phyloP scores from a whole-genome alignment of 2,329 filamentous ascomycete genomes.

The Zasmidium cellare region DNA sequence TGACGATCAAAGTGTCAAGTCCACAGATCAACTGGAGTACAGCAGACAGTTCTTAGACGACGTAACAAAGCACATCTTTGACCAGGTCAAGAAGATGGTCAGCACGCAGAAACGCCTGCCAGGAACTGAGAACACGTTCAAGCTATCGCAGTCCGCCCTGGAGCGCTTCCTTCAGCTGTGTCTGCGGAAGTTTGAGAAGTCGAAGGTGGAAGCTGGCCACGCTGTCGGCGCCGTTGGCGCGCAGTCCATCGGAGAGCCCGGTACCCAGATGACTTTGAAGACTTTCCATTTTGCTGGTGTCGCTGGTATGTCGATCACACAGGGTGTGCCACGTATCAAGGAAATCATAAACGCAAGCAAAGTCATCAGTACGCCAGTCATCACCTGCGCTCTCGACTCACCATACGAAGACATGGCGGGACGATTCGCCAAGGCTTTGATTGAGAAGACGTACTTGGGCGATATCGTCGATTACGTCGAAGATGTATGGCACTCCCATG shows the following conservation, averaged over 20 bases:
- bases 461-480: conserved; percentile 81
- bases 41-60: conserved; percentile 78
- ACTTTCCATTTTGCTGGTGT: conserved; percentile 99
- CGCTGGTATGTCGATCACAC: conserved; percentile 98
- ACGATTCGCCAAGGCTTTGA: conserved; percentile 86
- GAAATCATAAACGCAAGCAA: conserved; percentile 99
- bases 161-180: conserved; percentile 77
- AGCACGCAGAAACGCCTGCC: conserved; percentile 27
- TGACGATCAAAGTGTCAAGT: conserved; percentile 63
- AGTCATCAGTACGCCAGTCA: conserved; percentile 89
- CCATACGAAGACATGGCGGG: conserved; percentile 73
- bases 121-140: conserved; percentile 65
- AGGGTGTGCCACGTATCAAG: conserved; percentile 99
- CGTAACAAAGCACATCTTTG: conserved; percentile 68
- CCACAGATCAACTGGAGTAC: conserved; percentile 62
- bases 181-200: conserved; percentile 84
- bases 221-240: conserved; percentile 95
- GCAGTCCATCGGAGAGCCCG: conserved; percentile 96
- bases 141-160: conserved; percentile 72
- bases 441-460: conserved; percentile 89
- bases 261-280: conserved; percentile 98
- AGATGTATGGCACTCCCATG: conserved; percentile 79
- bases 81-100: conserved; percentile 31
- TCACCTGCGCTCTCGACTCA: conserved; percentile 81
- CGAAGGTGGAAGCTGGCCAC: conserved; percentile 90